Conservation (phyloP, 2,329 filamentous ascomycete species). For the Zasmidium angulare region DNA sequence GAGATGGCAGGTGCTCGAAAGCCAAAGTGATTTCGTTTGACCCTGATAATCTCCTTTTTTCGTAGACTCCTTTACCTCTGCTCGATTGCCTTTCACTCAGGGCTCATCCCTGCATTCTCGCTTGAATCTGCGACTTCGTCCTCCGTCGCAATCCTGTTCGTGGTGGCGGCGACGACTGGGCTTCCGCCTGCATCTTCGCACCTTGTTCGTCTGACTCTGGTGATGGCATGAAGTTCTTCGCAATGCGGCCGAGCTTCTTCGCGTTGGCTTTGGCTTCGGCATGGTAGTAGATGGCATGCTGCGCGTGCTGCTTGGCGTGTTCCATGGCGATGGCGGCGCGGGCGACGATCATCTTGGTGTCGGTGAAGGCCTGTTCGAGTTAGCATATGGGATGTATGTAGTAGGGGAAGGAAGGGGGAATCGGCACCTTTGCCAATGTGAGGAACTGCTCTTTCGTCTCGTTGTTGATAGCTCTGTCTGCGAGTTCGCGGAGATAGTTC, state of each 20-base stretch:
- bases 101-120: too few species aligned
- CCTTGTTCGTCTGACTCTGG: neutral
- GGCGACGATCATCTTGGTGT: neutral
- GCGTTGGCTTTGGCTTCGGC: neutral
- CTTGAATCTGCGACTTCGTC: too few species aligned
- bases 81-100: too few species aligned
- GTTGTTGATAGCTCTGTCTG: constrained; percentile 14
- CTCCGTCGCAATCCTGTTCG: too few species aligned
- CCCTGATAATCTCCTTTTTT: too few species aligned
- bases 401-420: neutral
- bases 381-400: constrained; percentile 1
- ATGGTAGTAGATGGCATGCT: neutral
- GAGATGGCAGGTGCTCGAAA: too few species aligned
- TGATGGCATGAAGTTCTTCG: neutral
- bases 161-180: too few species aligned
- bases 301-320: constrained; percentile 1
- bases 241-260: constrained; percentile 1
- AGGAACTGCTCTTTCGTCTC: constrained; percentile 24
- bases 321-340: constrained; percentile 2
- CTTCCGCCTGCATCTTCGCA: too few species aligned
- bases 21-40: too few species aligned
- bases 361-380: constrained; percentile 3
- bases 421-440: constrained; percentile 26
- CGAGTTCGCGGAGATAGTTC: neutral
- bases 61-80: too few species aligned